phyloP scores from a whole-genome alignment of 2,329 filamentous ascomycete genomes.

The Penicillium paneum region DNA sequence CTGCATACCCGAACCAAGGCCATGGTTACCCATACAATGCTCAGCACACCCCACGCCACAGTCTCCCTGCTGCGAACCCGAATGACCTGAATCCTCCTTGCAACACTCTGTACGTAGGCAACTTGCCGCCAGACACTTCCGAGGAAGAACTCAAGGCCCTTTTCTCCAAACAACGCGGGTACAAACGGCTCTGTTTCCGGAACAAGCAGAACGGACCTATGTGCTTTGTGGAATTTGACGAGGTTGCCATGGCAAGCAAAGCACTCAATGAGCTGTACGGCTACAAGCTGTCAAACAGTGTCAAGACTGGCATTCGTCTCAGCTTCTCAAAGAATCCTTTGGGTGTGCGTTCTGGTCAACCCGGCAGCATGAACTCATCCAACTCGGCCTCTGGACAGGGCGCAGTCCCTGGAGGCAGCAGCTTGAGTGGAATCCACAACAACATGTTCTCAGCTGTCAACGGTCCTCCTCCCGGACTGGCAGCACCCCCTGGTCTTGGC shows the following conservation, averaged over 20 bases:
- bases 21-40: conserved; percentile 56
- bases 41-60: conserved; percentile 59
- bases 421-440: conserved; percentile 52
- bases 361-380: conserved; percentile 51
- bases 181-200: conserved; percentile 90
- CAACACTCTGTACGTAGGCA: conserved; percentile 98
- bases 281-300: conserved; percentile 79
- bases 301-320: conserved; percentile 89
- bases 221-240: conserved; percentile 99
- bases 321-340: conserved; percentile 98
- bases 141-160: conserved; percentile 93
- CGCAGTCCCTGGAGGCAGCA: conserved; percentile 58
- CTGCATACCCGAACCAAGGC: conserved; percentile 56
- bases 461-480: conserved; percentile 77
- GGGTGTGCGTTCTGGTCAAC: conserved; percentile 78
- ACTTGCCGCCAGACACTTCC: conserved; percentile 84
- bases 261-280: conserved; percentile 88
- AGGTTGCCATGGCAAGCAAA: conserved; percentile 86
- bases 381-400: conserved; percentile 51
- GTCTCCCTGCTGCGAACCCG: conserved; percentile 83
- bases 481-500: conserved; percentile 68
- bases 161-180: conserved; percentile 90
- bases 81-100: conserved; percentile 96
- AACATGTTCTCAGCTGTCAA: conserved; percentile 65
- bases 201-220: conserved; percentile 95